phyloP scores from a whole-genome alignment of 179 eudicot species.

The Silene noctiflora region DNA sequence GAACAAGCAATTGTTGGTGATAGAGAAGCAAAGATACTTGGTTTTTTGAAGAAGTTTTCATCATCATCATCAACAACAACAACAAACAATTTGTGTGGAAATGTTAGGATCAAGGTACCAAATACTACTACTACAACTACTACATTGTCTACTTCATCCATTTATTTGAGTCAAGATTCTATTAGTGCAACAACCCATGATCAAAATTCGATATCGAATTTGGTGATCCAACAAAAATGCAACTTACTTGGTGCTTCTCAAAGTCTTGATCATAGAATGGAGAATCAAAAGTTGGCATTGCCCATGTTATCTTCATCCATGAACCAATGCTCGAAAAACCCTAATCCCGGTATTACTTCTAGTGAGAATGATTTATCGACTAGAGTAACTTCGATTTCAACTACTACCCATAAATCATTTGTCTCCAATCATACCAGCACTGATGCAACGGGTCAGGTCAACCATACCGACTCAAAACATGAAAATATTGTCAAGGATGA shows the following conservation, averaged over 20 bases:
- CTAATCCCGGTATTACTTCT: conserved; percentile 17
- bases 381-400: conserved; percentile 16
- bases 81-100: conserved; percentile 11
- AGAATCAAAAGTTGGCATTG: conserved; percentile 14
- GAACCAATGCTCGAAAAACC: conserved; percentile 27
- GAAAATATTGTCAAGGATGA: conserved; percentile 32
- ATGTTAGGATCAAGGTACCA: conserved; percentile 27
- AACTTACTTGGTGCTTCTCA: conserved; percentile 17
- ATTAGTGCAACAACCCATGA: conserved; percentile 26
- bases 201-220: conserved; percentile 32
- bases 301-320: conserved; percentile 22
- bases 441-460: conserved; percentile 21
- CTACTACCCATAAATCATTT: conserved; percentile 15
- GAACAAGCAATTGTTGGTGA: conserved; percentile 56
- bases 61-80: conserved; percentile 25
- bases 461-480: conserved; percentile 9
- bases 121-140: conserved; percentile 18
- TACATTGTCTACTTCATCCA: conserved; percentile 22
- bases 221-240: conserved; percentile 18
- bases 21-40: conserved; percentile 62
- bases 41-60: conserved; percentile 54
- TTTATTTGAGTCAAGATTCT: conserved; percentile 32
- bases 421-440: conserved; percentile 24
- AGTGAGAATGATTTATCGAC: background rate
- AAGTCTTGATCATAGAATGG: conserved; percentile 28